These are phyloP conservation scores for Colletotrichum endophyticum DNA, from an alignment of 2,329 filamentous ascomycete species.

Conservation along the genomic window DNA sequence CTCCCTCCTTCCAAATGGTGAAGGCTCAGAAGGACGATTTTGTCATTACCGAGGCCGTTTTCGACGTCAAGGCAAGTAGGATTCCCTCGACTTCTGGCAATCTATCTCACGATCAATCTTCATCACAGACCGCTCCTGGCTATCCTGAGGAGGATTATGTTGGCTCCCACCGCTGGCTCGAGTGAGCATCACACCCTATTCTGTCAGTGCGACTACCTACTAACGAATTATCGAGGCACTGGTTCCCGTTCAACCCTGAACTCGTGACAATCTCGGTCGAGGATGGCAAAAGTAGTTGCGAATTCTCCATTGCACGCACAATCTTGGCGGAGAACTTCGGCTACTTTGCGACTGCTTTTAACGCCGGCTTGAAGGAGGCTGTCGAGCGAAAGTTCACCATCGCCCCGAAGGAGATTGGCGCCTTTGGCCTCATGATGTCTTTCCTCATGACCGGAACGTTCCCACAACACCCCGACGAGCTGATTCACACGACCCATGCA, in stretches of 20 bases:
- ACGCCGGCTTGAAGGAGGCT: background rate
- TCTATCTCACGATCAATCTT: background rate
- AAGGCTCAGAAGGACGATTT: background rate
- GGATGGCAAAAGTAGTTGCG: background rate
- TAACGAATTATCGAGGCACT: background rate
- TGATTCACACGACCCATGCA: background rate
- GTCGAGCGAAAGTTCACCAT: background rate
- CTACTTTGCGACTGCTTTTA: background rate
- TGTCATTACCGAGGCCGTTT: background rate
- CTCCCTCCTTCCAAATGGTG: background rate
- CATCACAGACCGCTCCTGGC: background rate
- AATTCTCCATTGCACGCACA: background rate
- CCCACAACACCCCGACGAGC: background rate
- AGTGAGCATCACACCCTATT: background rate
- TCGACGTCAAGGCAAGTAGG: background rate
- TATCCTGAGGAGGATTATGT: background rate
- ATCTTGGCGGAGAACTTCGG: background rate
- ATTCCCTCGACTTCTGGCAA: too few relatives aligned
- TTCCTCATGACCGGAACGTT: constrained; percentile 5
- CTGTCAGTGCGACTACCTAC: background rate
- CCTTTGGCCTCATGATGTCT: background rate
- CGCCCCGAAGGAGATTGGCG: background rate
- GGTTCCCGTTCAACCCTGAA: constrained; percentile 4
- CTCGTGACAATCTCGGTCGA: background rate
- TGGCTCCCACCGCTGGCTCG: background rate